These are phyloP conservation scores for Curvularia eragrostidis DNA, from an alignment of 2,329 filamentous ascomycete species.

Conservation along the genomic window DNA sequence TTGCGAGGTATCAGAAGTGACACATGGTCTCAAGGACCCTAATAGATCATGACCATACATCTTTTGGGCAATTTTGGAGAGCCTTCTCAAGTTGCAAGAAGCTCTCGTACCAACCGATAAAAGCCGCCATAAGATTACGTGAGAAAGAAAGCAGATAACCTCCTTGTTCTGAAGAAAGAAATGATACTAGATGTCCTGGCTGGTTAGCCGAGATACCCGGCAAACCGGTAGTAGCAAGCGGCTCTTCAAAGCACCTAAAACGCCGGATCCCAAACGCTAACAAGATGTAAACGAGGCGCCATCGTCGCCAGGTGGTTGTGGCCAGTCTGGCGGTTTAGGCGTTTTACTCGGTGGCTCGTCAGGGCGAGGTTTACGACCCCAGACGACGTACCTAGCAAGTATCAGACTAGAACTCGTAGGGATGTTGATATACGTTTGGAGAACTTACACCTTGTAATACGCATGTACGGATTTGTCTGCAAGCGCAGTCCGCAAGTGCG, in stretches of 20 bases:
- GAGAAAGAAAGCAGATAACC: background rate
- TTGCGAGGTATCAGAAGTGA: background rate
- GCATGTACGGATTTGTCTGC: slow-evolving; percentile 50
- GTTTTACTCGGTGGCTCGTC: slow-evolving; percentile 25
- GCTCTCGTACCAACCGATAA: background rate
- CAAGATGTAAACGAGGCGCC: background rate
- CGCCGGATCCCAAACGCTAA: slow-evolving; percentile 1
- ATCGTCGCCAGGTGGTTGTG: slow-evolving; percentile 15
- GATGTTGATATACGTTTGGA: background rate
- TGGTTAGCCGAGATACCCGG: background rate
- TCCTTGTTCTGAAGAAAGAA: background rate
- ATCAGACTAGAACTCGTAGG: background rate
- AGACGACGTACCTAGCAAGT: slow-evolving; percentile 35
- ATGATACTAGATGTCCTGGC: background rate
- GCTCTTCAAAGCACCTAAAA: background rate
- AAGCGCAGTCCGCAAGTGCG: slow-evolving; percentile 51
- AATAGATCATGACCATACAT: background rate
- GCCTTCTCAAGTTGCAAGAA: background rate
- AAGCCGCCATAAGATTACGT: background rate
- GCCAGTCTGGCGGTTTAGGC: slow-evolving; percentile 32
- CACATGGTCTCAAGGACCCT: background rate
- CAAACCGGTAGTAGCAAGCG: background rate
- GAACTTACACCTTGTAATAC: slow-evolving; percentile 53
- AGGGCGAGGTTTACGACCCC: slow-evolving; percentile 34
- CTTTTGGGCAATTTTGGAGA: background rate